These are phyloP conservation scores for Sextonia rubra DNA, from an alignment of 164 flowering plant genomes.

Conservation along the genomic window DNA sequence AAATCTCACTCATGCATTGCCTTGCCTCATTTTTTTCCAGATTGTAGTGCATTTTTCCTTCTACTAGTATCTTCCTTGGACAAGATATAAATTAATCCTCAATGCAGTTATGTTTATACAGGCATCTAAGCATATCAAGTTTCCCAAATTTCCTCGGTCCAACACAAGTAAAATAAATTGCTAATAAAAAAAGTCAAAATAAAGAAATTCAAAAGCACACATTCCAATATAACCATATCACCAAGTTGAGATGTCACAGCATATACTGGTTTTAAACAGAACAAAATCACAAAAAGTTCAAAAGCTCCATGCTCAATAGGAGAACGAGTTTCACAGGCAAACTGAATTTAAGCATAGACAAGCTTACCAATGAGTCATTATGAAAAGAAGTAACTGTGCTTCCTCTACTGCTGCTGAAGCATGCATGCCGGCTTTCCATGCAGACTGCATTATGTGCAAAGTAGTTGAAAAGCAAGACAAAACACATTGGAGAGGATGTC, in stretches of 20 bases:
- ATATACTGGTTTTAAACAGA: background rate
- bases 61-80: too few species aligned
- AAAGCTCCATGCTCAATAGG: background rate
- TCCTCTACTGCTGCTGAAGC: conserved; percentile 10
- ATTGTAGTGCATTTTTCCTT: too few species aligned
- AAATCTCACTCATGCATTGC: too few species aligned
- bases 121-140: too few species aligned
- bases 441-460: conserved; percentile 22
- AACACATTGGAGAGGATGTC: background rate
- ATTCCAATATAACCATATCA: background rate
- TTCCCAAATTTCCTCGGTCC: too few species aligned
- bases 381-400: conserved; percentile 19
- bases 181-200: background rate
- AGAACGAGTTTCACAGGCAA: background rate
- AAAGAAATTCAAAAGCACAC: too few species aligned
- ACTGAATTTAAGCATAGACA: background rate
- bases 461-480: background rate
- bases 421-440: conserved; percentile 17
- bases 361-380: conserved; percentile 35
- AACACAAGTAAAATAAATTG: background rate
- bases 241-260: background rate
- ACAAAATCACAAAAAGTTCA: background rate
- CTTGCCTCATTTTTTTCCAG: too few species aligned
- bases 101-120: too few species aligned
- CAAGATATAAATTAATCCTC: too few species aligned